Base-by-base conservation (phyloP, 1,284 basidiomycete species). In the Cerioporus squamosus region DNA sequence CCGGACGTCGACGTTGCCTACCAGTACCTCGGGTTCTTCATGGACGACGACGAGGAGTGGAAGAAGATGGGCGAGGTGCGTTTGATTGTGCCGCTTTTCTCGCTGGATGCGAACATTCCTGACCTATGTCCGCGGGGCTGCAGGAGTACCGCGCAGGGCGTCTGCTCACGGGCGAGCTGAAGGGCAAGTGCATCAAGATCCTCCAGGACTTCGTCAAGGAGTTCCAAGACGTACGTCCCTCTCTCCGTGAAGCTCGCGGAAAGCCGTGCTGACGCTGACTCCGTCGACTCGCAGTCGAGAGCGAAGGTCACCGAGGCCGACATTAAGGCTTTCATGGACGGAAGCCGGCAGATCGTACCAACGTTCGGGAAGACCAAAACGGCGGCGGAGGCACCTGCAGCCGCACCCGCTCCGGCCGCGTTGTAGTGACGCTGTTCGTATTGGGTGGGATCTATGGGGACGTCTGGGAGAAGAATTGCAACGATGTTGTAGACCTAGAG, bases 1-100 rank as follows among this genome's bases (percentile, higher is more conserved):
- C 90, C 95, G 0, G 95, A 98, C 61, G 94, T 99, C 36, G 97
- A 99, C 75, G 94, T 99, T 57, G 84, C 92, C 55, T 99, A 94
- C 77, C 96, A 98, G 76, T 99, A 98, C 75, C 74, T 99, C 63
- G 85, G 87, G n/a, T 99, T 98, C 84, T 98, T 99, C 76, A 79
- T 98, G 71, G 96, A 98, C 4, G 93, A 97, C 69, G 97, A 99
- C 62, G 91, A 86, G 24, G 91, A 95, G 77, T 81, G 97, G 66
- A 85, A 83, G 63, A 81, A 80, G 67, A 75, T 98, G 56, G 94
- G 88, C 38, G 83, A 85, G 76, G 94, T 94, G 64, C 61, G 86
- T 72, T 59, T 33, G 22, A 10, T 15, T n/a, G 20, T 1, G n/a
- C 44, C 47, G 53, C n/a, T n/a, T n/a, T n/a, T n/a, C n/a, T n/a